Evolutionary conservation across 1,284 basidiomycete species (phyloP).

Genomic region (Coriolopsis trogii): DNA sequence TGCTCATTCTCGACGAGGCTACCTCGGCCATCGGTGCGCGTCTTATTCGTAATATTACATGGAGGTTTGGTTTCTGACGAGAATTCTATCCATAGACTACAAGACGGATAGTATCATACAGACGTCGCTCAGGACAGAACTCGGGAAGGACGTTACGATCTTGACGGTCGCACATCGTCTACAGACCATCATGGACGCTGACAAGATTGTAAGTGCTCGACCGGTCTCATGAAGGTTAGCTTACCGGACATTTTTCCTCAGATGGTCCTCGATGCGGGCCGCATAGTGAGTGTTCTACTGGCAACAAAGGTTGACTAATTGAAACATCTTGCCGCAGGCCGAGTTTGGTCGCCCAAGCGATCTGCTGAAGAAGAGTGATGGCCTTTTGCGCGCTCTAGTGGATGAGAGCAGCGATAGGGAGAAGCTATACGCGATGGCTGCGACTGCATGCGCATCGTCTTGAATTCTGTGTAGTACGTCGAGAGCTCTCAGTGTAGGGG

Average conservation of each 20-base stretch:
- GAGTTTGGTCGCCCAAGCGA: constrained; percentile 65
- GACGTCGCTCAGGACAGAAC: constrained; percentile 53
- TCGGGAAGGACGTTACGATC: constrained; percentile 57
- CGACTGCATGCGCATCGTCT: constrained; percentile 1
- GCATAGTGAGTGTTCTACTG: constrained; percentile 31
- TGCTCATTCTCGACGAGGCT: constrained; percentile 60
- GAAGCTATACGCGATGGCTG: constrained; percentile 47
- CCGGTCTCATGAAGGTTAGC: constrained; percentile 11
- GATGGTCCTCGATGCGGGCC: constrained; percentile 45
- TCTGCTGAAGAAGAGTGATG: constrained; percentile 55
- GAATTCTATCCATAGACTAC: constrained; percentile 40
- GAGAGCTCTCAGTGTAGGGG: too few species aligned
- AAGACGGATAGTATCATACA: constrained; percentile 64
- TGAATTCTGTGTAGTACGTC: too few species aligned
- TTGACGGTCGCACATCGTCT: constrained; percentile 72
- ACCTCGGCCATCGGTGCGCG: constrained; percentile 1
- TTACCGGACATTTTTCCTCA: constrained; percentile 9
- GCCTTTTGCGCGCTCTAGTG: constrained; percentile 59
- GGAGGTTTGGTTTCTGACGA: background rate
- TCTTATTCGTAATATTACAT: constrained; percentile 31
- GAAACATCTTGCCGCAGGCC: constrained; percentile 37
- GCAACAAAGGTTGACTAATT: background rate
- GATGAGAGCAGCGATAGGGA: constrained; percentile 58
- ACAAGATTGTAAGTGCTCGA: constrained; percentile 39
- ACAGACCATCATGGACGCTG: constrained; percentile 71